A percentile compares a stretch with the other conserved stretches of the same genome.
Evolutionary conservation across 2,329 filamentous ascomycete species (phyloP).

Genomic region (Colletotrichum limetticola): DNA sequence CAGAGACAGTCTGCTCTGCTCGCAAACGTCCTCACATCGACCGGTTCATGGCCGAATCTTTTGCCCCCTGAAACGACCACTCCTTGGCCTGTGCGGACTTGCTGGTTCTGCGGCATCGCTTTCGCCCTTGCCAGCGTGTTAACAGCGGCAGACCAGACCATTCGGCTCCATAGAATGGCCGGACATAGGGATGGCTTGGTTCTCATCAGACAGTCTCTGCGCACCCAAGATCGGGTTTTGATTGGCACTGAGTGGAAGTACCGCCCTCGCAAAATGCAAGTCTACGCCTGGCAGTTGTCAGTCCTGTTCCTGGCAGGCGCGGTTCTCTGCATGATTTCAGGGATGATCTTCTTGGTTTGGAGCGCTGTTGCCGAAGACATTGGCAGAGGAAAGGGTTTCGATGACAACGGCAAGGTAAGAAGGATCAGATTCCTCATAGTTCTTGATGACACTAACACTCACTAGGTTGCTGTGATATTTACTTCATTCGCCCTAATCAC

Average conservation of each 20-base stretch:
- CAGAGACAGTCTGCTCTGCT: background rate
- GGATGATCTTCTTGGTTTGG: constrained; percentile 39
- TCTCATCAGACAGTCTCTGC: constrained; percentile 44
- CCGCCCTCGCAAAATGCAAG: constrained; percentile 32
- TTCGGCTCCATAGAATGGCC: constrained; percentile 53
- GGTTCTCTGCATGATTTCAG: constrained; percentile 37
- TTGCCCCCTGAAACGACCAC: constrained; percentile 47
- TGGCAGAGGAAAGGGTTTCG: background rate
- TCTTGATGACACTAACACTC: background rate
- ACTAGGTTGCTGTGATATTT: constrained; percentile 5
- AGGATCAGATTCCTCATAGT: background rate
- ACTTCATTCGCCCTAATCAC: background rate
- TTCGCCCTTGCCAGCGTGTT: constrained; percentile 62
- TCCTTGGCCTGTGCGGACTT: constrained; percentile 53
- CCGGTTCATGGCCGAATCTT: constrained; percentile 54
- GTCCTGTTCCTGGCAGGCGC: constrained; percentile 35
- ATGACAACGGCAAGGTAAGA: constrained; percentile 9
- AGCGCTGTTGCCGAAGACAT: constrained; percentile 10
- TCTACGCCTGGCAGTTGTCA: constrained; percentile 40
- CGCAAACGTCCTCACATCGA: constrained; percentile 48
- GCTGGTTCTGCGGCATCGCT: constrained; percentile 55
- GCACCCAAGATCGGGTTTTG: background rate
- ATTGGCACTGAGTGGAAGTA: constrained; percentile 9
- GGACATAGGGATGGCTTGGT: constrained; percentile 49
- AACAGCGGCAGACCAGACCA: constrained; percentile 53